phyloP scores from a whole-genome alignment of 352 stramenopile species.

The Phytophthora sansomeana region DNA sequence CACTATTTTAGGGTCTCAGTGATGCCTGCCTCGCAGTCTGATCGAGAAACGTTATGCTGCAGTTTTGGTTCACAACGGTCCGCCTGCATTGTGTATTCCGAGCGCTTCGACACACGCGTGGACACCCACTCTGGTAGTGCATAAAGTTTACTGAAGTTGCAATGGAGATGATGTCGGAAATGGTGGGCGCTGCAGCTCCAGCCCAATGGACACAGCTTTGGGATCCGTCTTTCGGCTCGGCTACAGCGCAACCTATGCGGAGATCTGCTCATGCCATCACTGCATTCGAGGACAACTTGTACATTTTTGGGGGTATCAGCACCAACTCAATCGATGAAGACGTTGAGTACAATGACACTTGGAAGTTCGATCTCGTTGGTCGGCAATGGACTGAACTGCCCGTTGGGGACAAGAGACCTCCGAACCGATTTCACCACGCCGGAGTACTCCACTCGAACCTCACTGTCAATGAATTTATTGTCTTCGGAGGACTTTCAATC shows the following conservation, averaged over 20 bases:
- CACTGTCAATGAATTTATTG: slow-evolving; percentile 51
- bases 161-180: slow-evolving; percentile 33
- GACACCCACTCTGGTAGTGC: not conserved
- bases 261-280: slow-evolving; percentile 66
- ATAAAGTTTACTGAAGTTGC: not conserved
- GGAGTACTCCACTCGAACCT: slow-evolving; percentile 51
- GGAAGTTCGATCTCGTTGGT: slow-evolving; percentile 54
- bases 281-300: slow-evolving; percentile 57
- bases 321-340: slow-evolving; percentile 44
- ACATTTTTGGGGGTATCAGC: slow-evolving; percentile 71
- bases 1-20: slow-evolving; percentile 9
- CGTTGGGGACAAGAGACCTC: slow-evolving; percentile 29
- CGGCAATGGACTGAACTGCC: slow-evolving; percentile 47
- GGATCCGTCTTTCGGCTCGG: slow-evolving; percentile 28
- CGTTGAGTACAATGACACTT: slow-evolving; percentile 80
- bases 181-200: slow-evolving; percentile 5
- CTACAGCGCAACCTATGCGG: slow-evolving; percentile 44
- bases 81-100: slow-evolving; percentile 25
- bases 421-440: slow-evolving; percentile 54
- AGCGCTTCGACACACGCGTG: slow-evolving; percentile 14
- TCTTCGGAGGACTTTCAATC: slow-evolving; percentile 65
- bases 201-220: slow-evolving; percentile 68
- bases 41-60: slow-evolving; percentile 17
- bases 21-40: slow-evolving; percentile 15
- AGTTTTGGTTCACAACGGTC: slow-evolving; percentile 27